A percentile compares a stretch with the other conserved stretches of the same genome.
These are phyloP conservation scores for Leptodontidium sp. DNA, from an alignment of 2,329 filamentous ascomycete species.

Conservation along the genomic window DNA sequence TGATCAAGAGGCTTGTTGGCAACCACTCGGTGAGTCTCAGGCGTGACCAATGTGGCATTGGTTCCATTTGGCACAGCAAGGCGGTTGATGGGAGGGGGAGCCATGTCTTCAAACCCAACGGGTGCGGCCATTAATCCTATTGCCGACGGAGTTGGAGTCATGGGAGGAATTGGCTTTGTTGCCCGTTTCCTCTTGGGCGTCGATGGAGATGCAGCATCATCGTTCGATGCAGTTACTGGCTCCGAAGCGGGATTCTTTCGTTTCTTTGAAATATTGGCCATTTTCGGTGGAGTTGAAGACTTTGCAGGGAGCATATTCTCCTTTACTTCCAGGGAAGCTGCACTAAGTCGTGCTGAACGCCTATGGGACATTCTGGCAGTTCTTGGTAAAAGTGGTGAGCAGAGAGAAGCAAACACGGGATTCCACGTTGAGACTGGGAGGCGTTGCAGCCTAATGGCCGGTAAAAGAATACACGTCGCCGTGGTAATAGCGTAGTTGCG, in stretches of 20 bases:
- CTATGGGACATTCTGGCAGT: slow-evolving; percentile 41
- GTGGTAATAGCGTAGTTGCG: neutral
- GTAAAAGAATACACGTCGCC: slow-evolving; percentile 1
- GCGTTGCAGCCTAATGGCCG: slow-evolving; percentile 11
- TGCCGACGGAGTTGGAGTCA: slow-evolving; percentile 58
- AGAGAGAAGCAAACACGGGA: neutral
- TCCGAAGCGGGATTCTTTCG: slow-evolving; percentile 39
- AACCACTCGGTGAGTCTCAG: slow-evolving; percentile 71
- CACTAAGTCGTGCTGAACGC: slow-evolving; percentile 43
- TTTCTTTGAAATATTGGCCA: slow-evolving; percentile 39
- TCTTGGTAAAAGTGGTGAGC: slow-evolving; percentile 13
- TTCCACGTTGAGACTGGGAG: neutral
- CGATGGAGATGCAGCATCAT: slow-evolving; percentile 32
- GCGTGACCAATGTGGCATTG: slow-evolving; percentile 76
- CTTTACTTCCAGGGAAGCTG: slow-evolving; percentile 28
- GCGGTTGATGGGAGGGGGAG: slow-evolving; percentile 51
- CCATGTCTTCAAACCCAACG: slow-evolving; percentile 49
- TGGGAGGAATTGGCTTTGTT: slow-evolving; percentile 44
- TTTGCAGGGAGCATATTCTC: slow-evolving; percentile 19
- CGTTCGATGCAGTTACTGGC: slow-evolving; percentile 24
- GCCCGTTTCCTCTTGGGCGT: slow-evolving; percentile 44
- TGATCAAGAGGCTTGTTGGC: slow-evolving; percentile 58
- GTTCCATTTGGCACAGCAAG: slow-evolving; percentile 70
- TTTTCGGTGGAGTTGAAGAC: slow-evolving; percentile 21
- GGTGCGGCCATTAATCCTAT: slow-evolving; percentile 56